Percentiles rank a stretch among this genome's conserved stretches.
These are phyloP conservation scores for Carex scoparia DNA, from an alignment of 176 grass and related monocot species.

Conservation along the genomic window DNA sequence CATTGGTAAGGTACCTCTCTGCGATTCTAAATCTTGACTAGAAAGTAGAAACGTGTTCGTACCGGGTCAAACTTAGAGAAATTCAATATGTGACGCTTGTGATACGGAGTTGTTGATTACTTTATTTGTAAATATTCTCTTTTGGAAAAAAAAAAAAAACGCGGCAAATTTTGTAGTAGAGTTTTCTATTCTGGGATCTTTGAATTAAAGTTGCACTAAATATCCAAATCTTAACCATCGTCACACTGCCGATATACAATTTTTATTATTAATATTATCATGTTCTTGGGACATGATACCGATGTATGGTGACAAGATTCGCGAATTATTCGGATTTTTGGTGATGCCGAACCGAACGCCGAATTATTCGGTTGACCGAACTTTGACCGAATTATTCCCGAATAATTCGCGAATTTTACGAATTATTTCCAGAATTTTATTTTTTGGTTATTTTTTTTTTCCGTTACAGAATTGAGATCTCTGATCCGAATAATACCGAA, in stretches of 20 bases:
- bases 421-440: too few species aligned
- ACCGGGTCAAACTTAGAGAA: not conserved
- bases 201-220: not conserved
- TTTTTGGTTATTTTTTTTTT: too few species aligned
- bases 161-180: not conserved
- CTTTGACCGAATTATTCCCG: too few species aligned
- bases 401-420: too few species aligned
- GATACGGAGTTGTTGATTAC: too few species aligned
- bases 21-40: not conserved
- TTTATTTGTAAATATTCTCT: not conserved
- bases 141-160: not conserved
- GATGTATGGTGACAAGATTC: not conserved
- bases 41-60: not conserved
- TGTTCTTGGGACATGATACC: not conserved
- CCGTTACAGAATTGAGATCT: too few species aligned
- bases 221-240: not conserved
- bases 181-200: not conserved
- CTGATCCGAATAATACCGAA: too few species aligned
- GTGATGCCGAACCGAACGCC: too few species aligned
- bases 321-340: too few species aligned
- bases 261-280: not conserved
- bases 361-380: too few species aligned
- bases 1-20: not conserved
- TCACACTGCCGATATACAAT: not conserved
- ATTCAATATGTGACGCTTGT: not conserved